A percentile compares a stretch with the other conserved stretches of the same genome.
Conservation (phyloP, 1,284 basidiomycete genomes). For the Ceratobasidium sp. region DNA sequence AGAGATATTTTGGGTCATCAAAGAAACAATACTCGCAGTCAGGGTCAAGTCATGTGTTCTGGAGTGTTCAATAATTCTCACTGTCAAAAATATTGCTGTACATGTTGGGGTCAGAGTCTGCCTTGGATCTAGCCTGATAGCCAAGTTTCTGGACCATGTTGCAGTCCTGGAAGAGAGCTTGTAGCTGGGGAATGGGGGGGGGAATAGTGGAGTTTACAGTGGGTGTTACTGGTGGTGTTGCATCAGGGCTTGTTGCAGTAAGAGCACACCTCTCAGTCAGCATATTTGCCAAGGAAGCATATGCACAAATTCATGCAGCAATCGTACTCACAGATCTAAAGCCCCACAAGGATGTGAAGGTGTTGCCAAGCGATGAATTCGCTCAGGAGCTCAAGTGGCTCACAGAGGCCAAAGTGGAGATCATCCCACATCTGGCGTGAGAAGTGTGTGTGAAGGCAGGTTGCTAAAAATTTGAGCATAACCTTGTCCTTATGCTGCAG, state of each 20-base stretch:
- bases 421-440: not conserved
- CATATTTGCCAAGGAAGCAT: slow-evolving; percentile 40
- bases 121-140: not conserved
- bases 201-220: not conserved
- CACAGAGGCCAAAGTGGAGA: not conserved
- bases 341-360: slow-evolving; percentile 3
- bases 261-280: slow-evolving; percentile 23
- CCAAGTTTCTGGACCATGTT: slow-evolving; percentile 1
- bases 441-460: slow-evolving; percentile 16
- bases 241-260: slow-evolving; percentile 16
- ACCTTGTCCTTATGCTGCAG: slow-evolving; percentile 7
- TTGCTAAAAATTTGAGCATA: slow-evolving; percentile 1
- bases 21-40: not conserved
- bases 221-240: not conserved
- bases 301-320: slow-evolving; percentile 14
- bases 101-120: not conserved
- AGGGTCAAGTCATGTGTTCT: not conserved
- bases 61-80: slow-evolving; percentile 1
- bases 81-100: slow-evolving; percentile 3
- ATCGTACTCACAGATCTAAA: not conserved
- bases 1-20: not conserved
- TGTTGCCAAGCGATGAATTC: slow-evolving; percentile 14
- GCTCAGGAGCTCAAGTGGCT: slow-evolving; percentile 8
- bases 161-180: not conserved
- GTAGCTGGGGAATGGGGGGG: slow-evolving; percentile 30